Base-by-base conservation (phyloP, 2,329 filamentous ascomycete genomes). In the Diaporthe sp. region DNA sequence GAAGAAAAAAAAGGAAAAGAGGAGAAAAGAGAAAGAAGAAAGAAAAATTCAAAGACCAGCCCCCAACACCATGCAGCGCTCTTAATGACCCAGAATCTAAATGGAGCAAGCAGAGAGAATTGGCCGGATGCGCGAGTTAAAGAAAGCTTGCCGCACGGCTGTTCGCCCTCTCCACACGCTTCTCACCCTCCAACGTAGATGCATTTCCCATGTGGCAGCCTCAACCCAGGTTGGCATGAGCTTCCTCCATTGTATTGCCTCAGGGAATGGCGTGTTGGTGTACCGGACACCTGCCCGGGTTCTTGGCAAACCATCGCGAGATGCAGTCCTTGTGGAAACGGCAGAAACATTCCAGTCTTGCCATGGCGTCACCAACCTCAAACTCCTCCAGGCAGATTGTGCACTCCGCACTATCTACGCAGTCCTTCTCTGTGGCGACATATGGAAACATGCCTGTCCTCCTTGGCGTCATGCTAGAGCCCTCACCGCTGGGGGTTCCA, bases 321-420 rank as follows among this genome's bases (percentile, higher is more conserved):
- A 93, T 92, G 79, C 91, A 93, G 27, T 83, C 81, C 58, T 86
- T 82, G 79, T 93, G 91, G 78, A 93, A 93, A 25, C 90, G 86
- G 79, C 91, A 93, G 35, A 93, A 85, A 78, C 91, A 93, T 81
- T 93, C 91, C 63, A 93, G 82, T 56, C 91, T 85, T n/a, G 89
- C 91, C 91, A 93, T 92, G 35, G 86, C 82, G 37, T 89, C 87
- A 2, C 91, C 91, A 0, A 88, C 89, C 74, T 90, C 87, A 75
- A 92, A 92, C 79, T 93, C 91, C 78, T 93, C 91, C 3, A 93
- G 84, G 77, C 91, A 93, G 68, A 93, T 93, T 7, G 90, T 92
- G 79, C 91, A 93, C 81, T 93, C 91, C 4, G 90, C 91, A 73
- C 90, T 89, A 76, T 92, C 89, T n/a, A 92, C 87, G 77, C 90